Base-by-base conservation (phyloP, 768 basidiomycete species). In the Tephrocybe sp. region DNA sequence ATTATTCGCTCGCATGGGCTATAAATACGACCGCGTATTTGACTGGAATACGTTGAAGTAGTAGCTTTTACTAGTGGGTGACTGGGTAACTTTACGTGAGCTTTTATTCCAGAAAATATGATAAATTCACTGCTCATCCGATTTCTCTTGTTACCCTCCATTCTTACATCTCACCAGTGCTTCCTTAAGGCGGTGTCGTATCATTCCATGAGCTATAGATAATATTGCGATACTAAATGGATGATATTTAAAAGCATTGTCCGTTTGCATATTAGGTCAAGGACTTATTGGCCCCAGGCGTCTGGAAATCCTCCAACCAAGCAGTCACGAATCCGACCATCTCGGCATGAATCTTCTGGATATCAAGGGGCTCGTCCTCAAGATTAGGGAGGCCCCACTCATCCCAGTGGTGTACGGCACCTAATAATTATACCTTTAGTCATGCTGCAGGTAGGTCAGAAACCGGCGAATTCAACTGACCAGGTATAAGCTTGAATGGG, bases 1-100 rank as follows among this genome's bases (percentile, higher is more conserved):
- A 66, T 82, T 97, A 50, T 97, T 97, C 60, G 92, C 94, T 47
- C 88, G 94, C 41, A 94, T 95, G 66, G 93, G 94, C 47, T 97
- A 91, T 77, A 94, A 97, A 73, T 99, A 99, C 67, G 97, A 99
- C 69, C 98, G 98, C 61, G 92, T 98, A 63, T 99, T 99, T 62
- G 97, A 99, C 69, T 99, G 97, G 94, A 89, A 86, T 60, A n/a
- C n/a, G n/a, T n/a, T n/a, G n/a, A n/a, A n/a, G n/a, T n/a, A n/a
- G n/a, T n/a, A n/a, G n/a, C n/a, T n/a, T n/a, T n/a, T n/a, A n/a
- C n/a, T n/a, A n/a, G n/a, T n/a, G n/a, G n/a, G n/a, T n/a, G n/a
- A n/a, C n/a, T n/a, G n/a, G n/a, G n/a, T n/a, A n/a, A n/a, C n/a
- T n/a, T n/a, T n/a, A n/a, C n/a, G n/a, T n/a, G n/a, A n/a, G n/a